Base-by-base conservation (phyloP, 768 basidiomycete species). In the Russula vinacea region DNA sequence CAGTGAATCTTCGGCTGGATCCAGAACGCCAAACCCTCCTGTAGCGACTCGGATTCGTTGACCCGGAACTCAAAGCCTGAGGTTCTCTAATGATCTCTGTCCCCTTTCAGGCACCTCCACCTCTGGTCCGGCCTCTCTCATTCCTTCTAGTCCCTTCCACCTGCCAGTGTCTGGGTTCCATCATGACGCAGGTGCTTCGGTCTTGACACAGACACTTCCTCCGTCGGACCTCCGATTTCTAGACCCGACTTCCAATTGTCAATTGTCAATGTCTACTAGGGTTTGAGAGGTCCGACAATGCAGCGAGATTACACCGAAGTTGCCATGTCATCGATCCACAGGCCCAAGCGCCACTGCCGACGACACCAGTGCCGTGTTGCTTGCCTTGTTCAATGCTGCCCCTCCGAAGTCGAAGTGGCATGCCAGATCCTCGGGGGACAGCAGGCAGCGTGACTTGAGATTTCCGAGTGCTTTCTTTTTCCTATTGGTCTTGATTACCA, bases 261-360 rank as follows among this genome's bases (percentile, higher is more conserved):
- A 47, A 47, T 47, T 47, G 45, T 47, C 11, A 1, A 13, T 22
- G 24, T 35, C 40, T 58, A 2, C 26, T 26, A 44, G 13, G 32
- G 44, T 16, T 33, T 35, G 22, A 32, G 51, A 32, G n/a, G 35
- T 14, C 39, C 58, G 63, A 47, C n/a, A 32, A 60, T 33, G 16
- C 14, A 29, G 63, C 58, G 58, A 49, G 19, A 19, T 60, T 49
- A 24, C 39, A 29, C 53, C 58, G 37, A 37, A 56, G 29, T 40
- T 55, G 63, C 58, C 63, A 60, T 55, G 63, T 60, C 63, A 64
- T 50, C 58, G 14, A 32, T 17, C 45, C 39, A 40, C 52, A 53
- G 29, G 50, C 37, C 58, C 6, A 44, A 33, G n/a, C 17, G 32
- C 17, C 62, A 47, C 22, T n/a, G 10, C 22, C n/a, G 26, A 16